Base-by-base conservation (phyloP, 352 stramenopile species). In the Hyaloperonospora brassicae region DNA sequence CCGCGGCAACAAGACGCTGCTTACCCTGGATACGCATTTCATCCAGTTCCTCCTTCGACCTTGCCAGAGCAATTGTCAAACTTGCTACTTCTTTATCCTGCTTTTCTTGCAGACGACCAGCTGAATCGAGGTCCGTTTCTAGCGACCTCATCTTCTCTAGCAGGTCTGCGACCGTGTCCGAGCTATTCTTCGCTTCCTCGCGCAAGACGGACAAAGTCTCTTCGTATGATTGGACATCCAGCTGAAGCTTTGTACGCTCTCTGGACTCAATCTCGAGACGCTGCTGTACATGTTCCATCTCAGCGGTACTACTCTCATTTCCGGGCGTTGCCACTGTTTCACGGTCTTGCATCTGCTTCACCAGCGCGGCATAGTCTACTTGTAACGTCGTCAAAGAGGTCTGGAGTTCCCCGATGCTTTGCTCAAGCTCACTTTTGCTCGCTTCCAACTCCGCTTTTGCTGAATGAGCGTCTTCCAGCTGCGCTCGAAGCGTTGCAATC, bases 181-280 rank as follows among this genome's bases (percentile, higher is more conserved):
- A 73, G 41, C 57, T 78, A 17, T 69, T 57, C 47, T 83, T 84
- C n/a, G 79, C 52, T 42, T 89, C 68, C 17, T 66, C 62, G 8
- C 74, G 77, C 17, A 87, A 41, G n/a, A 84, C 42, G 31, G 66
- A 61, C 8, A 86, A 42, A 2, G 72, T 70, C 52, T 87, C 79
- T 52, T 79, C 66, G 52, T 87, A 89, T 30, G 79, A 89, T 39
- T 73, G 65, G 7, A 86, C 66, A 45, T 89, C 79, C 21, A 87
- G 61, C 36, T 82, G 67, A 2, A 86, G 64, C 34, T 65, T 84
- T 42, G 61, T 48, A 4, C 74, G 62, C 4, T 62, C 49, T 35
- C 70, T 57, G 5, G 47, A 49, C 34, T 83, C 71, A n/a, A 44
- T 54, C 14, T 80, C 75, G 31, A 86, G 50, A 9, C 66, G 74